These are phyloP conservation scores for Rhododendron ovatum DNA, from an alignment of 148 eudicot genomes.

Conservation along the genomic window DNA sequence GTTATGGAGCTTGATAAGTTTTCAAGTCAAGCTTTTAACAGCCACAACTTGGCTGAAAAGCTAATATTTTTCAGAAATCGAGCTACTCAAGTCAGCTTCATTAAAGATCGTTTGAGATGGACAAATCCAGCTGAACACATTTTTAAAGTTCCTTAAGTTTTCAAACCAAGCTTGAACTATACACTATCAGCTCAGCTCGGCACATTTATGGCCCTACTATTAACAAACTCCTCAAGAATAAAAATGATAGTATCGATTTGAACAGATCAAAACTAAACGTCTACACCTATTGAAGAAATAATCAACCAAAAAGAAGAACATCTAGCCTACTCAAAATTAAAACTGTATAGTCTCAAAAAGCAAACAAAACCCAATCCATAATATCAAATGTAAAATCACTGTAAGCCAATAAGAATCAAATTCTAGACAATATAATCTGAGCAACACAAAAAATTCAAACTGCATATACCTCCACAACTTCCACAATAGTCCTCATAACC, in stretches of 20 bases:
- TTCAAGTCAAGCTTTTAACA: neutral
- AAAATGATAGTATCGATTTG: neutral
- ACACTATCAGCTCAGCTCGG: neutral
- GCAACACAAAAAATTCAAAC: neutral
- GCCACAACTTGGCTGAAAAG: neutral
- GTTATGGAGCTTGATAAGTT: neutral
- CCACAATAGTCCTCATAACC: conserved; percentile 47
- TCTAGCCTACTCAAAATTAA: neutral
- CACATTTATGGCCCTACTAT: neutral
- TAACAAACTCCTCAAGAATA: neutral
- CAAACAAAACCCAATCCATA: neutral
- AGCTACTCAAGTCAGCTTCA: neutral
- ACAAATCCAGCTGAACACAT: neutral
- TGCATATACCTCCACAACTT: conserved; percentile 43
- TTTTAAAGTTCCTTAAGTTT: neutral
- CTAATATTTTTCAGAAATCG: neutral
- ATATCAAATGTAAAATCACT: neutral
- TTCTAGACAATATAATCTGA: neutral
- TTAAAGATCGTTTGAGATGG: neutral
- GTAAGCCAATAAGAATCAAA: neutral
- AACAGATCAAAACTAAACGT: neutral
- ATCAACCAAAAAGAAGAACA: neutral
- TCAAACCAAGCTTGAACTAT: neutral
- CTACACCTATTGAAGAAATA: neutral
- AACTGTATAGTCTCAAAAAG: neutral